Base-by-base conservation (phyloP, 768 basidiomycete species). In the Phylloporus rhodoxanthus region DNA sequence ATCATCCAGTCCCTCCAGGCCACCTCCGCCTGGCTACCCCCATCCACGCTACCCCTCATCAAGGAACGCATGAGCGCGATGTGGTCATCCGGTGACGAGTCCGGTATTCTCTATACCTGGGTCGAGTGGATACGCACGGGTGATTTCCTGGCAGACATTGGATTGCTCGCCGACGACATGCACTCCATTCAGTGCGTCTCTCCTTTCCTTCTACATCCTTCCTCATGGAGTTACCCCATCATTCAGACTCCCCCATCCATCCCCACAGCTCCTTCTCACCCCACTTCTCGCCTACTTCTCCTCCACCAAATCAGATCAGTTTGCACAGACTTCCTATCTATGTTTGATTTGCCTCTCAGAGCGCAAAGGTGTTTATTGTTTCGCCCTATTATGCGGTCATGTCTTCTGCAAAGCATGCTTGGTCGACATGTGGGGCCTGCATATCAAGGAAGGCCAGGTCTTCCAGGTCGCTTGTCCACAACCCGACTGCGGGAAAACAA, bases 351-450 rank as follows among this genome's bases (percentile, higher is more conserved):
- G 92, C 64, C 68, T 94, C 4, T 75, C 77, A 30, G 76, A 78
- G 13, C 68, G 81, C 50, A 92, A 90, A 62, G 92, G 92, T 38
- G 74, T 78, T 13, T 78, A 80, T 55, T 92, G 91, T 62, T 58
- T 92, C 14, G 74, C 79, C 53, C 71, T 94, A 43, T 62, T 71
- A 2, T 94, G 91, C 61, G 67, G 68, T 1, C 92, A 94, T 64
- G 77, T 92, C 11, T 94, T 92, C 64, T 95, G 92, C 63, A 78
- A 80, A n/a, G 65, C 76, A 8, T 95, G 92, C 61, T 66, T 95
- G 23, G 73, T 74, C 45, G 84, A 86, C 45, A 93, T 87, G 63
- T 96, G 91, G 91, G 75, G 76, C 38, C 63, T 91, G 43, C 86
- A 84, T 56, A 86, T 96, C 46, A 70, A 68, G 42, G 91, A 94